phyloP scores from a whole-genome alignment of 257 asterid species.

The Henckelia pumila region DNA sequence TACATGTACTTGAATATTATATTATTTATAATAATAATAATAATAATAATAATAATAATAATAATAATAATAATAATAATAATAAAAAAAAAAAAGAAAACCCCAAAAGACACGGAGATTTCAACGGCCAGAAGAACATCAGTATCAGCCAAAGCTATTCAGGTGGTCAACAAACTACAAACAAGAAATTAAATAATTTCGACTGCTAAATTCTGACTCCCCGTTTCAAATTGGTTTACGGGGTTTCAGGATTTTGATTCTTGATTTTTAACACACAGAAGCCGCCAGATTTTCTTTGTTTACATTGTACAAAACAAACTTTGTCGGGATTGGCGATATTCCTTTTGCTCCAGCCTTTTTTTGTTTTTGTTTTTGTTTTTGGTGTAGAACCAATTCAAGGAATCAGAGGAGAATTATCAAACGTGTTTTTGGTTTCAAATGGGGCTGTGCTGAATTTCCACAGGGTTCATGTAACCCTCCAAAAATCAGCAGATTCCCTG shows the following conservation, averaged over 20 bases:
- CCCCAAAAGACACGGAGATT: conserved; percentile 41
- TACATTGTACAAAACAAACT: neutral
- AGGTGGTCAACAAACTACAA: conserved; percentile 28
- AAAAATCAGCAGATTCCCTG: conserved; percentile 41
- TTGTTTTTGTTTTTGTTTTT: no score
- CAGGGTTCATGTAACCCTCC: conserved; percentile 34
- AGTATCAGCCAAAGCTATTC: conserved; percentile 29
- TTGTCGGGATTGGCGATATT: neutral
- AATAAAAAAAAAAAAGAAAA: no score
- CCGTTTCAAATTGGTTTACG: neutral
- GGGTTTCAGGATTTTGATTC: neutral
- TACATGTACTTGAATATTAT: no score
- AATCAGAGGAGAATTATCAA: neutral
- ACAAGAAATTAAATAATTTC: neutral
- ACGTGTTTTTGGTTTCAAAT: conserved; percentile 10
- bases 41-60: no score
- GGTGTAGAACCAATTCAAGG: neutral
- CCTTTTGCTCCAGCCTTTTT: no score
- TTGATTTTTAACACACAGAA: neutral
- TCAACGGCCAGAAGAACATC: conserved; percentile 35
- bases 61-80: no score
- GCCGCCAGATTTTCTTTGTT: conserved; percentile 3
- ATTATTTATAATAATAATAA: no score
- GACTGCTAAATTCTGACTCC: neutral
- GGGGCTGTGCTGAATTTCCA: conserved; percentile 42